These are phyloP conservation scores for Wickerhamomyces rabaulensis DNA, from an alignment of 805 yeast species.

Conservation along the genomic window DNA sequence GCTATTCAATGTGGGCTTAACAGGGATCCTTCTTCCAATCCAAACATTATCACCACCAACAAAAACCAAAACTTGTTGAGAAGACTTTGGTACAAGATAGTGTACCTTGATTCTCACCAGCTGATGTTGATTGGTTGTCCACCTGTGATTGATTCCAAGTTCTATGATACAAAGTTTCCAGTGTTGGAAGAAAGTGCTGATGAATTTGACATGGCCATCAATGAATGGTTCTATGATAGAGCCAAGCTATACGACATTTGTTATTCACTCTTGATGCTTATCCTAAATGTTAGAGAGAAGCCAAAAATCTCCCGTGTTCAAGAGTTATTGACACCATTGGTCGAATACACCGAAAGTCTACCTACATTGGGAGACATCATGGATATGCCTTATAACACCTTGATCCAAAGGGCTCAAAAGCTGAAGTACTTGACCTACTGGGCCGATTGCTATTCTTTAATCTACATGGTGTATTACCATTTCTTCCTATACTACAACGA, in stretches of 20 bases:
- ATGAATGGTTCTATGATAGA: constrained; percentile 12
- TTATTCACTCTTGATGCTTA: constrained; percentile 14
- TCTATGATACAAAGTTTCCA: constrained; percentile 22
- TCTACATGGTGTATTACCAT: constrained; percentile 20
- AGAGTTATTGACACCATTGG: constrained; percentile 9
- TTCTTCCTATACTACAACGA: constrained; percentile 17
- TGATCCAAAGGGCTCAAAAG: constrained; percentile 15
- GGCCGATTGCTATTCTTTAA: constrained; percentile 12
- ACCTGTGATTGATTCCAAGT: constrained; percentile 15
- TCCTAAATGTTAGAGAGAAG: constrained; percentile 14
- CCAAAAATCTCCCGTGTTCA: constrained; percentile 13
- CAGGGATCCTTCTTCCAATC: constrained; percentile 15
- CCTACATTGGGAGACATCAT: constrained; percentile 12
- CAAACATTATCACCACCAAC: background rate
- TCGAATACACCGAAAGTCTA: constrained; percentile 2
- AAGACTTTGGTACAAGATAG: constrained; percentile 21
- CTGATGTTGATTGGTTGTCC: constrained; percentile 18
- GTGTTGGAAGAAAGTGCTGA: constrained; percentile 18
- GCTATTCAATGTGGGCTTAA: constrained; percentile 18
- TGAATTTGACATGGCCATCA: constrained; percentile 16
- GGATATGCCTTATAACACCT: constrained; percentile 13
- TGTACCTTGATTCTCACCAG: constrained; percentile 17
- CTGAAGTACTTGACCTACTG: constrained; percentile 3
- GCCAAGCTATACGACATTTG: constrained; percentile 11
- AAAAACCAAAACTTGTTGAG: constrained; percentile 15